A percentile compares a stretch with the other conserved stretches of the same genome.
phyloP scores from a whole-genome alignment of 2,329 filamentous ascomycete species.

The Leptographium galeiforme region DNA sequence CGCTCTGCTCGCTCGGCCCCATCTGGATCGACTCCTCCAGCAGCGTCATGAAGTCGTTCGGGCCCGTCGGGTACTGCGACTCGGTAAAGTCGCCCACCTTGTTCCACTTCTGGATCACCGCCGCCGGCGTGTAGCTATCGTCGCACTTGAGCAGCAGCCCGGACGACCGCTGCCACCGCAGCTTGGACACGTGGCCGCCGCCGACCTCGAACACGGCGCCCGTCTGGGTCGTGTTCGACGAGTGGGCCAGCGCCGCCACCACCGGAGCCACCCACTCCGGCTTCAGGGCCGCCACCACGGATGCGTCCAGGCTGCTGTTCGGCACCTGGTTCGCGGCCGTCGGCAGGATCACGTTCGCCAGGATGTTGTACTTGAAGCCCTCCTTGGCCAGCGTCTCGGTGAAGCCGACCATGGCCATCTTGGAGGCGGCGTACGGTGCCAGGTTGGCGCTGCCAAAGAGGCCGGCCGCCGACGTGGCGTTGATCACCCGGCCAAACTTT shows the following conservation, averaged over 20 bases:
- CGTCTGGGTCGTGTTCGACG: conserved; percentile 68
- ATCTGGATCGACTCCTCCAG: conserved; percentile 75
- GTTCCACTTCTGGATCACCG: conserved; percentile 80
- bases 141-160: conserved; percentile 86
- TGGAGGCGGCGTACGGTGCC: conserved; percentile 93
- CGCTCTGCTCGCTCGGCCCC: conserved; percentile 55
- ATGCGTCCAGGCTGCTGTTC: conserved; percentile 88
- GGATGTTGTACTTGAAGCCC: conserved; percentile 94
- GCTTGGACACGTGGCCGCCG: conserved; percentile 81
- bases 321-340: conserved; percentile 92
- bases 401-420: conserved; percentile 90
- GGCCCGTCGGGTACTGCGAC: conserved; percentile 68
- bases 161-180: conserved; percentile 86
- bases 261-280: conserved; percentile 93
- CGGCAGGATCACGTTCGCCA: conserved; percentile 87
- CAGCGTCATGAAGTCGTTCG: conserved; percentile 77
- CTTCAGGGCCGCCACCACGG: conserved; percentile 71
- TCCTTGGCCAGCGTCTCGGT: conserved; percentile 97
- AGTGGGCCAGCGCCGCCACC: conserved; percentile 78
- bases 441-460: conserved; percentile 94
- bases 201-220: conserved; percentile 90
- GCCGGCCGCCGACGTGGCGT: conserved; percentile 90
- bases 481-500: conserved; percentile 94
- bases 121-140: conserved; percentile 73
- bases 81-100: conserved; percentile 71